phyloP scores from a whole-genome alignment of 768 basidiomycete genomes.

The Leucocoprinus birnbaumii region DNA sequence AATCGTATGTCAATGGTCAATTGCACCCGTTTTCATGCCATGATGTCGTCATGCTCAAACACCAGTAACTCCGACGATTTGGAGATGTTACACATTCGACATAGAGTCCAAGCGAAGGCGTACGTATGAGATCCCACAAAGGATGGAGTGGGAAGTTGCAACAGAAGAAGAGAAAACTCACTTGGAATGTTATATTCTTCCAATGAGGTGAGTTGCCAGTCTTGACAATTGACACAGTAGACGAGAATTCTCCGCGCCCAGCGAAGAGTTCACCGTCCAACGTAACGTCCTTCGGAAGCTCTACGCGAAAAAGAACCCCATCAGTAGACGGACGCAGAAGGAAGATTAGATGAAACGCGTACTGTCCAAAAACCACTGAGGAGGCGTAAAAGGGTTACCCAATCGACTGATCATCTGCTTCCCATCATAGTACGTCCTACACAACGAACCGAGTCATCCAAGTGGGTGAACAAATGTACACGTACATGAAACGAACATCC shows the following conservation, averaged over 20 bases:
- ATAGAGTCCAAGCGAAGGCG: no score
- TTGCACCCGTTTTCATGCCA: no score
- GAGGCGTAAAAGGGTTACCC: slow-evolving; percentile 56
- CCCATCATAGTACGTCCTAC: slow-evolving; percentile 54
- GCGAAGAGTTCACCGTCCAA: slow-evolving; percentile 61
- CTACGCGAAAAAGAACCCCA: no score
- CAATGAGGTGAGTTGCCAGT: slow-evolving; percentile 55
- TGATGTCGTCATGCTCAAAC: no score
- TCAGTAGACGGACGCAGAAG: no score
- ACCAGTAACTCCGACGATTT: no score
- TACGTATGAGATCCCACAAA: background rate
- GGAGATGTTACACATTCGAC: no score
- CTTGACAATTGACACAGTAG: slow-evolving; percentile 58
- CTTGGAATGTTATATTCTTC: slow-evolving; percentile 54
- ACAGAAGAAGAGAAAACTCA: slow-evolving; percentile 16
- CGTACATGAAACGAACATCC: no score
- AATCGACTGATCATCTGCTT: slow-evolving; percentile 50
- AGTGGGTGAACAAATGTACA: no score
- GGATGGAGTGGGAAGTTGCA: background rate
- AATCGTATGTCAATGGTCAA: no score
- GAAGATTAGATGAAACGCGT: slow-evolving; percentile 14
- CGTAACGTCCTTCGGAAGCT: slow-evolving; percentile 50
- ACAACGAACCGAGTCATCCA: no score
- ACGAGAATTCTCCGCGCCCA: slow-evolving; percentile 55
- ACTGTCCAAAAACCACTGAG: slow-evolving; percentile 58